These are phyloP conservation scores for Inga leiocalycina DNA, from an alignment of 306 rosid genomes.

Conservation along the genomic window DNA sequence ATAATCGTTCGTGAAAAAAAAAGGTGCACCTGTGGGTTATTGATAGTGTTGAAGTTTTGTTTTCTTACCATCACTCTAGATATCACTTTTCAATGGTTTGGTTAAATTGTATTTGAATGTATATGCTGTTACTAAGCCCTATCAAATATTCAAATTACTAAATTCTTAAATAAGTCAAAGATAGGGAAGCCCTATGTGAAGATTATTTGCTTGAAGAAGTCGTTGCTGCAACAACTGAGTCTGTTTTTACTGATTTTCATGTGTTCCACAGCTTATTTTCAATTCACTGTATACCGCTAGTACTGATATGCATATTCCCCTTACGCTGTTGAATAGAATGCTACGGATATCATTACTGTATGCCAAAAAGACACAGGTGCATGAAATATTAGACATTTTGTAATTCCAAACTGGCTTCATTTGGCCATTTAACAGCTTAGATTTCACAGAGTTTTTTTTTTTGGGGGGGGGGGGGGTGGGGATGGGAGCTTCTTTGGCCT, in stretches of 20 bases:
- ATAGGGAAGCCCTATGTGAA: slow-evolving; percentile 61
- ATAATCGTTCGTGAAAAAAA: neutral
- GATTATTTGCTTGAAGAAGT: slow-evolving; percentile 64
- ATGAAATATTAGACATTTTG: neutral
- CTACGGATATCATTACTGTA: neutral
- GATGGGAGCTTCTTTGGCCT: neutral
- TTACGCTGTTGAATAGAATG: neutral
- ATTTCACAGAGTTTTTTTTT: neutral
- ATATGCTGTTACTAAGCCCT: neutral
- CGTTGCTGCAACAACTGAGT: slow-evolving; percentile 60
- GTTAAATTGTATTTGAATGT: neutral
- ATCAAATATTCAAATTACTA: neutral
- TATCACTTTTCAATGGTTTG: neutral
- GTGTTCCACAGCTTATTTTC: neutral
- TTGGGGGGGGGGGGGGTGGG: neutral
- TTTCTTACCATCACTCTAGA: neutral
- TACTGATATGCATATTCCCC: neutral
- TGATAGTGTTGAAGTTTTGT: neutral
- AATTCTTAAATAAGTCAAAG: slow-evolving; percentile 26
- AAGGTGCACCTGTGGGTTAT: neutral
- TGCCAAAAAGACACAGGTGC: neutral
- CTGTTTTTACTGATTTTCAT: neutral
- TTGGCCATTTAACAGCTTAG: neutral
- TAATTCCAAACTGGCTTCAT: neutral
- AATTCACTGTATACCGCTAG: neutral